These are phyloP conservation scores for Hirsutella thompsonii DNA, from an alignment of 2,329 filamentous ascomycete species.

Conservation along the genomic window DNA sequence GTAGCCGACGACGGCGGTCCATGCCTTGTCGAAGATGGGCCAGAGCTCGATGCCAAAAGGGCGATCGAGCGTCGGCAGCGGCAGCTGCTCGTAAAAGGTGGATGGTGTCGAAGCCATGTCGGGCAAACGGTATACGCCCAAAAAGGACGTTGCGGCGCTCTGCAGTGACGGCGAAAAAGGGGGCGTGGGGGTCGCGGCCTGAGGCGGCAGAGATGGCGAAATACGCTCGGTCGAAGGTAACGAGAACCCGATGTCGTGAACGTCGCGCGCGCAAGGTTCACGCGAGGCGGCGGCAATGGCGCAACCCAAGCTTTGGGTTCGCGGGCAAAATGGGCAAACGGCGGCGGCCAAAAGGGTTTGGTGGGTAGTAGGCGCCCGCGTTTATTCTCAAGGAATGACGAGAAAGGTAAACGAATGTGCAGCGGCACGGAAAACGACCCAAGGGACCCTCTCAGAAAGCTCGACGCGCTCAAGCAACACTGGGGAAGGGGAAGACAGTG, in stretches of 20 bases:
- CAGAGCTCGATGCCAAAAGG: constrained; percentile 79
- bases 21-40: constrained; percentile 88
- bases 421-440: constrained; percentile 6
- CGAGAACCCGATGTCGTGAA: background rate
- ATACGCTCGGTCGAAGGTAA: too few species aligned
- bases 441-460: constrained; percentile 7
- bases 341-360: background rate
- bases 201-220: too few species aligned
- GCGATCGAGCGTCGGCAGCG: constrained; percentile 73
- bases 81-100: constrained; percentile 41
- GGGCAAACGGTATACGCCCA: constrained; percentile 5
- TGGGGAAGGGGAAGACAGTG: background rate
- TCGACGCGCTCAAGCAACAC: constrained; percentile 1
- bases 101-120: constrained; percentile 23
- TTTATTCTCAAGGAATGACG: constrained; percentile 1
- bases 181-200: too few species aligned
- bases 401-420: constrained; percentile 2
- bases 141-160: too few species aligned
- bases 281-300: constrained; percentile 1
- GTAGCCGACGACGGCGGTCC: constrained; percentile 65
- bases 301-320: background rate
- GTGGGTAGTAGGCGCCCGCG: too few species aligned
- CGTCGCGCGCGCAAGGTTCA: background rate
- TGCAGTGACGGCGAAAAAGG: too few species aligned
- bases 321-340: background rate